A percentile compares a stretch with the other conserved stretches of the same genome.
Conservation (phyloP, 2,329 filamentous ascomycete species). For the Colletotrichum melonis region DNA sequence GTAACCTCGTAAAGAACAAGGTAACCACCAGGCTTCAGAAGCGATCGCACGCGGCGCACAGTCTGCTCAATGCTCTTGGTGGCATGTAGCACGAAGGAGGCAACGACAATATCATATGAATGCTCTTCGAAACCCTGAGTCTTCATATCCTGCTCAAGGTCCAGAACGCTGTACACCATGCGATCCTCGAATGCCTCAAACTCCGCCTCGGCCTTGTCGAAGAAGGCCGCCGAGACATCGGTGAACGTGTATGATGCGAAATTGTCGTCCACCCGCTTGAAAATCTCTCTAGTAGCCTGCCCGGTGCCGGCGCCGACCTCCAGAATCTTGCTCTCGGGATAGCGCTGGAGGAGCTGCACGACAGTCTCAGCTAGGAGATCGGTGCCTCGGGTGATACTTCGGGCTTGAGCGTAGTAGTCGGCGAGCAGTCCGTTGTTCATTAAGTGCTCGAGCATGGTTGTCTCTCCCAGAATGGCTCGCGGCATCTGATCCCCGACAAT, state of each 20-base stretch:
- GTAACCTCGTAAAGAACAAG: slow-evolving; percentile 35
- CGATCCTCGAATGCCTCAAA: slow-evolving; percentile 33
- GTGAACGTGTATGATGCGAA: slow-evolving; percentile 38
- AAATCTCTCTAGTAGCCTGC: slow-evolving; percentile 35
- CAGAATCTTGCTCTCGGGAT: slow-evolving; percentile 41
- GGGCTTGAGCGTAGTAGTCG: slow-evolving; percentile 45
- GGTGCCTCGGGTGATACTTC: slow-evolving; percentile 14
- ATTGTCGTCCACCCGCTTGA: slow-evolving; percentile 3
- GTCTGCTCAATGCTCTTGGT: slow-evolving; percentile 39
- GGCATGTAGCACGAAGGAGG: slow-evolving; percentile 44
- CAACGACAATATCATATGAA: slow-evolving; percentile 41
- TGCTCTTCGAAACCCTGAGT: neutral
- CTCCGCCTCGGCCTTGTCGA: slow-evolving; percentile 40
- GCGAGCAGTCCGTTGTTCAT: slow-evolving; percentile 47
- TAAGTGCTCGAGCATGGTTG: slow-evolving; percentile 51
- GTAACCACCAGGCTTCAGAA: slow-evolving; percentile 47
- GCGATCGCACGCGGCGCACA: slow-evolving; percentile 37
- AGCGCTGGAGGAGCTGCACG: slow-evolving; percentile 50
- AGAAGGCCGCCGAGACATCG: slow-evolving; percentile 38
- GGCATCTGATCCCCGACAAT: slow-evolving; percentile 38
- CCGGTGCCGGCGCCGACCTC: slow-evolving; percentile 55
- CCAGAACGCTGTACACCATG: neutral
- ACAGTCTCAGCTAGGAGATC: slow-evolving; percentile 6
- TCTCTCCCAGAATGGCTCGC: slow-evolving; percentile 46
- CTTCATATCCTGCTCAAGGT: neutral